These are phyloP conservation scores for Penicillium antarcticum DNA, from an alignment of 495 filamentous ascomycete species.

Conservation along the genomic window DNA sequence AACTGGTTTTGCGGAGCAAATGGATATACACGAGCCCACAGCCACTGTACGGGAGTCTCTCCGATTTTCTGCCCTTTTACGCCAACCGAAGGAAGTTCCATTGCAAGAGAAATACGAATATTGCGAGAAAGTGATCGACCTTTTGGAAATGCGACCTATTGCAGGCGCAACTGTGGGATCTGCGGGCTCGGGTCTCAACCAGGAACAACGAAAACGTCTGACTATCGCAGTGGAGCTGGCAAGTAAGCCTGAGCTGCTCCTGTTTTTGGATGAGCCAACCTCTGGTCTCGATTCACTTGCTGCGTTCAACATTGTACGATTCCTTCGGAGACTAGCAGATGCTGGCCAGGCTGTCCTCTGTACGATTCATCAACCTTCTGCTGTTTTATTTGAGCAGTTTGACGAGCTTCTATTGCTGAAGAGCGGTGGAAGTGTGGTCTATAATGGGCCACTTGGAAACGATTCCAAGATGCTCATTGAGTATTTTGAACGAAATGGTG, in stretches of 20 bases:
- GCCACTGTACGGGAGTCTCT: conserved; percentile 61
- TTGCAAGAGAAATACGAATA: conserved; percentile 61
- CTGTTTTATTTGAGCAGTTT: conserved; percentile 71
- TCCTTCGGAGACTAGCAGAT: conserved; percentile 62
- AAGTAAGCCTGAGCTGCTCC: conserved; percentile 60
- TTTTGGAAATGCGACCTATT: conserved; percentile 58
- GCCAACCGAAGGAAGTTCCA: conserved; percentile 55
- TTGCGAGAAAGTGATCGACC: conserved; percentile 55
- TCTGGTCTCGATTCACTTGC: conserved; percentile 66
- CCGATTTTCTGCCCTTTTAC: conserved; percentile 55
- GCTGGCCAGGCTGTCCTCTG: conserved; percentile 70
- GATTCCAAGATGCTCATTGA: conserved; percentile 54
- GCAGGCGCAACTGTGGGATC: conserved; percentile 55
- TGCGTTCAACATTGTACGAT: conserved; percentile 63
- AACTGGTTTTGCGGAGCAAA: conserved; percentile 61
- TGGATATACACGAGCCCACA: conserved; percentile 61
- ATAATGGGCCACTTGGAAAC: conserved; percentile 61
- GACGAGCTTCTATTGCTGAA: conserved; percentile 69
- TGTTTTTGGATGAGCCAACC: conserved; percentile 79
- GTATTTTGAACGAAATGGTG: conserved; percentile 64
- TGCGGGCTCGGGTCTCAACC: conserved; percentile 50
- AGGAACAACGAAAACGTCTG: conserved; percentile 61
- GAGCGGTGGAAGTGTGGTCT: conserved; percentile 66
- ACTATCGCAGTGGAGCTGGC: conserved; percentile 71
- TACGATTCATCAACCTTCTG: conserved; percentile 80